Percentiles rank a stretch among this genome's conserved stretches.
Evolutionary conservation across 345 rosid genomes (phyloP).

Genomic region (Murraya koenigii): DNA sequence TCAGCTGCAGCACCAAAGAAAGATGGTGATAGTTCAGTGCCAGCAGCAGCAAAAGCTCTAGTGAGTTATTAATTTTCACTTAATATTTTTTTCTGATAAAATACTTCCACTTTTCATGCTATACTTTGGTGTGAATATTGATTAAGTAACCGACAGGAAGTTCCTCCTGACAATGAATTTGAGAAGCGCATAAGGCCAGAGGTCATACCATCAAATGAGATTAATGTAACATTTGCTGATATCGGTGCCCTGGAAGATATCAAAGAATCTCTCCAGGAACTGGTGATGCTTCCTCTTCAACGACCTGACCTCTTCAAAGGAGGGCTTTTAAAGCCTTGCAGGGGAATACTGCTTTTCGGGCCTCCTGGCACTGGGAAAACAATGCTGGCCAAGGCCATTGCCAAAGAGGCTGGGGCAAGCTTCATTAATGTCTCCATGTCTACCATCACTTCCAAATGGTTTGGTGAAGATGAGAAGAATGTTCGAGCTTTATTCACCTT

Average conservation of each 20-base stretch:
- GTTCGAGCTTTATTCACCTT: constrained; percentile 87
- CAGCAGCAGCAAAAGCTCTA: constrained; percentile 41
- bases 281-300: constrained; percentile 93
- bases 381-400: constrained; percentile 96
- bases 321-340: constrained; percentile 88
- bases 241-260: constrained; percentile 86
- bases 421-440: constrained; percentile 97
- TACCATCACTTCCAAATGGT: constrained; percentile 95
- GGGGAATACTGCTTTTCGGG: constrained; percentile 93
- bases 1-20: constrained; percentile 34
- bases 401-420: constrained; percentile 94
- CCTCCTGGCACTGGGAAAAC: constrained; percentile 99
- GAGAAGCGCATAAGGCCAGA: constrained; percentile 97
- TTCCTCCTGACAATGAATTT: constrained; percentile 84
- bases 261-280: constrained; percentile 91
- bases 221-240: constrained; percentile 67
- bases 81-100: neutral
- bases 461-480: constrained; percentile 97
- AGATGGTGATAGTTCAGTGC: constrained; percentile 31
- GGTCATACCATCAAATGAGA: constrained; percentile 82
- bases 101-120: neutral
- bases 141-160: constrained; percentile 43
- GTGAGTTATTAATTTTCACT: constrained; percentile 28
- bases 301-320: constrained; percentile 90
- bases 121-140: neutral